Conservation (phyloP, 352 stramenopile genomes). For the Elongisporangium undulatum region DNA sequence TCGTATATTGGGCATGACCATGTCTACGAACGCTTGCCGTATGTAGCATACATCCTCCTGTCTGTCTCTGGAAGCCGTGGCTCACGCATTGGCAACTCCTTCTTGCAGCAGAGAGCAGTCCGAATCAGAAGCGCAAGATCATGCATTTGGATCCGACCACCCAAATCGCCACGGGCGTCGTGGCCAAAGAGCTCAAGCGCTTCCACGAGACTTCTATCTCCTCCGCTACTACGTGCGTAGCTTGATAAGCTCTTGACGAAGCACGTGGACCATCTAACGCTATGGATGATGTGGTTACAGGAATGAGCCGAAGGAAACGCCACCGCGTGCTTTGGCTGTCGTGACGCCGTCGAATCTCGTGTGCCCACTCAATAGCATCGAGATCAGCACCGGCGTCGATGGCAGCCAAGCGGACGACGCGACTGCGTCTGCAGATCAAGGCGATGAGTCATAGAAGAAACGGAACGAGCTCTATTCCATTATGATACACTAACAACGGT, state of each 20-base stretch:
- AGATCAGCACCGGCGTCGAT: conserved; percentile 20
- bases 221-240: conserved; percentile 13
- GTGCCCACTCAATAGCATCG: conserved; percentile 55
- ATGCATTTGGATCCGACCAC: conserved; percentile 31
- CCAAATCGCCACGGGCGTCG: conserved; percentile 23
- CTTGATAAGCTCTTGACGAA: neutral
- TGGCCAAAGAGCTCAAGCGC: conserved; percentile 54
- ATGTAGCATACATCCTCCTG: too few species aligned
- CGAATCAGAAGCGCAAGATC: conserved; percentile 74
- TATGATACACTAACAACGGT: neutral
- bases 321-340: conserved; percentile 3
- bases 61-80: neutral
- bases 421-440: neutral
- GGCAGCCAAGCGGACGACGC: neutral
- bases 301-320: neutral
- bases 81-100: conserved; percentile 9
- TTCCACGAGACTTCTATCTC: conserved; percentile 27
- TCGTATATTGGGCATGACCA: conserved; percentile 2
- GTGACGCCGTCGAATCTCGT: conserved; percentile 56
- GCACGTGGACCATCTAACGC: neutral
- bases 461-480: neutral
- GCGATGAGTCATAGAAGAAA: neutral
- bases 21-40: neutral
- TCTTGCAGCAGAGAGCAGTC: conserved; percentile 25
- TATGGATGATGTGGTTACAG: neutral